Evolutionary conservation across 371 early-diverging fungal genomes (phyloP).

Genomic region (Actinomortierella ambigua): DNA sequence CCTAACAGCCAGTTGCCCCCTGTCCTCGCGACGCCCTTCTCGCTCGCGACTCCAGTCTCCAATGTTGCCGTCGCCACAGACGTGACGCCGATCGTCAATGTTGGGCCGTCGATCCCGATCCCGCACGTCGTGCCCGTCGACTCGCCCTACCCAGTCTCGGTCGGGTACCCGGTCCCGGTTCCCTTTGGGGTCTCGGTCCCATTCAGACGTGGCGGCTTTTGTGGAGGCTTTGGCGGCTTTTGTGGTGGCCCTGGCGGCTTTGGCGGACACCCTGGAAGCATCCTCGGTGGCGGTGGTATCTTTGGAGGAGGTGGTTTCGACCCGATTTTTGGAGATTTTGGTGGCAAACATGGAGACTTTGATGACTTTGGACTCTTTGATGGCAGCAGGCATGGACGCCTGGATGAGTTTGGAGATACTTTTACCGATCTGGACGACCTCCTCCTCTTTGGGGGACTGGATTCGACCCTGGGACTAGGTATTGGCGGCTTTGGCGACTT

Average conservation of each 20-base stretch:
- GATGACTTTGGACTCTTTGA: no score
- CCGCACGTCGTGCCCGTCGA: slow-evolving; percentile 23
- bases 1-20: not conserved
- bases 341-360: no score
- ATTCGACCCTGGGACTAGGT: no score
- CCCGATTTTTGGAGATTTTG: no score
- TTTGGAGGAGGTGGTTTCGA: not conserved
- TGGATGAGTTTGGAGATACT: no score
- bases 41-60: slow-evolving; percentile 10
- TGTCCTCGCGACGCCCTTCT: not conserved
- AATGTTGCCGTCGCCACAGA: slow-evolving; percentile 31
- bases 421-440: no score
- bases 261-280: not conserved
- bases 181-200: slow-evolving; percentile 1
- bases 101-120: slow-evolving; percentile 29
- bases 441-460: no score
- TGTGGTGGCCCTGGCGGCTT: not conserved
- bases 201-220: not conserved
- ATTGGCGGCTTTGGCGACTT: no score
- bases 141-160: slow-evolving; percentile 20
- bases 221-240: no score
- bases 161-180: slow-evolving; percentile 15
- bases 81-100: slow-evolving; percentile 25
- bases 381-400: no score
- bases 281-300: not conserved